Evolutionary conservation across 1,284 basidiomycete genomes (phyloP).

Genomic region (Kalmanozyma brasiliensis): DNA sequence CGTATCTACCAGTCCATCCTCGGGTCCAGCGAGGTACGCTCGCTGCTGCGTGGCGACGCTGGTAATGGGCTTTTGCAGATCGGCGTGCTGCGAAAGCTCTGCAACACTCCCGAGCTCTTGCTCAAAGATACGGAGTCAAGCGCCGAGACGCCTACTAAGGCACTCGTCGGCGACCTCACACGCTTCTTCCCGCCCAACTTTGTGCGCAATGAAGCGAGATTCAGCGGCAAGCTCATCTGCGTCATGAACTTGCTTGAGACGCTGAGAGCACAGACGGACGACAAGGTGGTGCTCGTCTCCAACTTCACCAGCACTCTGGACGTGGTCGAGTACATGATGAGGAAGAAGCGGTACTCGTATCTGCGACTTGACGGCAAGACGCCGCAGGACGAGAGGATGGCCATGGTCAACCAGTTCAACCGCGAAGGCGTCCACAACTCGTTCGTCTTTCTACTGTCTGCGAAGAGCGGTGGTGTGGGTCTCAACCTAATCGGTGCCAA

Average conservation of each 20-base stretch:
- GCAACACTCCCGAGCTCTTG: constrained; percentile 89
- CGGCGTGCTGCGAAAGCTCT: constrained; percentile 78
- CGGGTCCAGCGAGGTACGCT: constrained; percentile 47
- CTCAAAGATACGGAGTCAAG: constrained; percentile 74
- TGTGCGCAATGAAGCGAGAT: constrained; percentile 40
- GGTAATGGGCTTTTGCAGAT: constrained; percentile 62
- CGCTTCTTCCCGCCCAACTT: constrained; percentile 46
- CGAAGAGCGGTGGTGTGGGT: constrained; percentile 96
- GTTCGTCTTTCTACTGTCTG: constrained; percentile 91
- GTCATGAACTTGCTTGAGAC: constrained; percentile 78
- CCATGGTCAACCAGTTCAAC: constrained; percentile 61
- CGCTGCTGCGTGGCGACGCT: constrained; percentile 50
- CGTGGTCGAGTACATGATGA: constrained; percentile 86
- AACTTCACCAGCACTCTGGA: constrained; percentile 80
- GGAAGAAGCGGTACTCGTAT: constrained; percentile 79
- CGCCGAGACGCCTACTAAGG: constrained; percentile 35
- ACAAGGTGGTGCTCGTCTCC: constrained; percentile 70
- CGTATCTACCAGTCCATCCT: constrained; percentile 80
- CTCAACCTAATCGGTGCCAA: constrained; percentile 99
- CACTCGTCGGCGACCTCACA: constrained; percentile 33
- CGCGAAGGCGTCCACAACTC: constrained; percentile 20
- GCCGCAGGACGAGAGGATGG: constrained; percentile 54
- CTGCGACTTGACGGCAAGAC: constrained; percentile 83
- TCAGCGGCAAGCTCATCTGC: constrained; percentile 74
- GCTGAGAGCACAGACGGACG: constrained; percentile 78